Evolutionary conservation across 805 yeast species (phyloP), one percentile per base, ranked within the genome.

Genomic region (Wickerhamiella slavikovae): DNA sequence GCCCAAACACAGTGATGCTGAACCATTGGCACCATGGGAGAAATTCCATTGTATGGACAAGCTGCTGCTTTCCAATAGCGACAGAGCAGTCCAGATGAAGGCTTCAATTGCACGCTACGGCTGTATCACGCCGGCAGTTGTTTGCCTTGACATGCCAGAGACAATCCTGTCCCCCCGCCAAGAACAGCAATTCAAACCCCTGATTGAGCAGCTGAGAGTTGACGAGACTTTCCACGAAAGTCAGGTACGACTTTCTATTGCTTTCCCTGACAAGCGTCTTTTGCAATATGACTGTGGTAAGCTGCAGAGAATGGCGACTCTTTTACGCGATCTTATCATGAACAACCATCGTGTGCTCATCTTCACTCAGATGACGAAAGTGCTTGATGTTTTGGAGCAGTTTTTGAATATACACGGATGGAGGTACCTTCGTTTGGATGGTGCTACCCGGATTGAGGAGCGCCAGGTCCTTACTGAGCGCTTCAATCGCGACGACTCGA

Each of bases 341-440:
- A 70, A 70, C 26, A 96, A 96, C 0, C 99, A 89, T 48, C 62
- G 98, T 37, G 95, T 92, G 0, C 62, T 89, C 36, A 85, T 89
- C 34, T 89, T 89, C 56, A 89, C 99, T 0, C 99, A 89, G 47
- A 89, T 89, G 99, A 85, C 98, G 2, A 78, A 78, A 46, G 96
- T 89, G 6, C 60, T 89, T 50, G 98, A 89, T 52, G 70, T 91
- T 25, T 54, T 89, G 32, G 99, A 89, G 47, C 85, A 78, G 47
- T 91, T 89, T 45, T 58, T 89, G 54, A 89, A 85, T 48, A 75
- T 80, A 40, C 92, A 83, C 54, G 98, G 98, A 8, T 80, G 80
- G 49, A 62, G 92, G 28, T 89, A 89, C 48, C 66, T 85, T 80
- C 67, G 99, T 48, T 60, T 89, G 38, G 99, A 89, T 52, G 99